Evolutionary conservation across 2,329 filamentous ascomycete species (phyloP).

Genomic region (Rhexocercosporidium sp.): DNA sequence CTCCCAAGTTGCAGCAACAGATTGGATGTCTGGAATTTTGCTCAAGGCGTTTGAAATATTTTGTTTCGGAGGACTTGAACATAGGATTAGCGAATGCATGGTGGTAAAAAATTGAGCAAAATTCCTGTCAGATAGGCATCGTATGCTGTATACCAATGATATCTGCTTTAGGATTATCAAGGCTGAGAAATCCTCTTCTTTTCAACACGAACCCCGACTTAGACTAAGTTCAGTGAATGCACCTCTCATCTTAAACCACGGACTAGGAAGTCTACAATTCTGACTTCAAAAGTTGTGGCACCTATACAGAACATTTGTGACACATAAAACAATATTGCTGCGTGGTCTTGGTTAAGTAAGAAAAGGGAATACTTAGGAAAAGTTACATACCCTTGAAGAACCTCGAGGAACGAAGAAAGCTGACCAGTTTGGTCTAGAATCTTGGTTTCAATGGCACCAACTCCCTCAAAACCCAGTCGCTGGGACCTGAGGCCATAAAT

Average conservation of each 20-base stretch:
- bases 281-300: background rate
- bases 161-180: no score
- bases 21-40: constrained; percentile 7
- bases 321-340: background rate
- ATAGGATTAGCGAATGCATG: background rate
- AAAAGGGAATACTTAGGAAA: background rate
- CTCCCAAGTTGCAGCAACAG: constrained; percentile 25
- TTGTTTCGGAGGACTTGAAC: background rate
- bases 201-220: background rate
- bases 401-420: constrained; percentile 23
- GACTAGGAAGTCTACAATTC: background rate
- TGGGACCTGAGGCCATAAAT: background rate
- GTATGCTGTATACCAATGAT: no score
- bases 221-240: no score
- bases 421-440: constrained; percentile 17
- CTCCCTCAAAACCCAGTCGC: constrained; percentile 9
- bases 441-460: constrained; percentile 11
- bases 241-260: no score
- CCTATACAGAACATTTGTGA: background rate
- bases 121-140: no score
- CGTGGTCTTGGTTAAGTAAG: background rate
- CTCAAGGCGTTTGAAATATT: background rate
- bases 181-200: no score
- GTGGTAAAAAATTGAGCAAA: background rate
- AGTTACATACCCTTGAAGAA: constrained; percentile 24